Evolutionary conservation across 2,329 filamentous ascomycete genomes (phyloP).

Genomic region (Penicillium sp.): DNA sequence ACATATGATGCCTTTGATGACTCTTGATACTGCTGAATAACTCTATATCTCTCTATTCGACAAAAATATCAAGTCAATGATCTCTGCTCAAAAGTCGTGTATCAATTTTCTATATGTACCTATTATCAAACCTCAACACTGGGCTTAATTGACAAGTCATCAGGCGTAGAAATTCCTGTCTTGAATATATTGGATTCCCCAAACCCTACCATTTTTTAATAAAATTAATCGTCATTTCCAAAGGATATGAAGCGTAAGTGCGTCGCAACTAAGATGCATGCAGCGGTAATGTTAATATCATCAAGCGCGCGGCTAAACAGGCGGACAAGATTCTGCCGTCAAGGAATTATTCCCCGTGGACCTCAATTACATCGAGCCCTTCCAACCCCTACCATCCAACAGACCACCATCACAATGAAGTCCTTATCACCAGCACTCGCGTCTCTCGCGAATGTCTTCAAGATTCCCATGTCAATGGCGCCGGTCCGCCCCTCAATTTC

Average conservation of each 20-base stretch:
- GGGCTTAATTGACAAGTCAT: neutral
- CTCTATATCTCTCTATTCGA: neutral
- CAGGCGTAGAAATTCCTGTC: neutral
- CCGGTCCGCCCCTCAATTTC: constrained; percentile 27
- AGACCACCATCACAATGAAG: constrained; percentile 29
- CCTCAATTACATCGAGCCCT: constrained; percentile 11
- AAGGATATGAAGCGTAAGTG: neutral
- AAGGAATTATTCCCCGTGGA: constrained; percentile 25
- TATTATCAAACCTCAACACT: neutral
- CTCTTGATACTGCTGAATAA: neutral
- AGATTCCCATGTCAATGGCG: constrained; percentile 39
- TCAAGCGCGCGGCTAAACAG: constrained; percentile 26
- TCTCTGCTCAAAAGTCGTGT: neutral
- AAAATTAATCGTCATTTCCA: no score
- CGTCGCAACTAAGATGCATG: neutral
- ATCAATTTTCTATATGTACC: neutral
- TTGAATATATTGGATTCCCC: no score
- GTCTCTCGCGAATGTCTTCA: constrained; percentile 47
- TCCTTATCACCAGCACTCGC: constrained; percentile 43
- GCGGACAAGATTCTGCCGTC: constrained; percentile 26
- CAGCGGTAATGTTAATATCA: neutral
- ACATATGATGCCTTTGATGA: constrained; percentile 20
- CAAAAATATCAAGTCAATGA: neutral
- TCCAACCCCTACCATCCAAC: constrained; percentile 20
- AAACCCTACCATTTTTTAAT: no score